Evolutionary conservation across 208 protist genomes (phyloP).

Genomic region (Leishmania major): DNA sequence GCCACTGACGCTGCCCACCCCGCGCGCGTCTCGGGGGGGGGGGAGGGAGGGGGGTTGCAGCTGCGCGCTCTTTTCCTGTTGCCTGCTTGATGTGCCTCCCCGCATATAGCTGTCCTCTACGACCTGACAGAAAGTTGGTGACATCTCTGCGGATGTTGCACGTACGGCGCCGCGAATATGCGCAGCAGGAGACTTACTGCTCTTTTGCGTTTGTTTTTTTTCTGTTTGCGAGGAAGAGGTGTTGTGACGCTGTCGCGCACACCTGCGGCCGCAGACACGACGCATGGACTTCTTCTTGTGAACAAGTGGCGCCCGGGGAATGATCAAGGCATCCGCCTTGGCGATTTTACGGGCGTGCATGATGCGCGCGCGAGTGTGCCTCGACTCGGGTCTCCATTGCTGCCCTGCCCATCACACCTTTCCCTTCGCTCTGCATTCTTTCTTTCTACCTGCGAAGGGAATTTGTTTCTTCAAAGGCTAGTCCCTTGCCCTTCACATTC

Average conservation of each 20-base stretch:
- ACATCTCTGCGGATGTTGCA: not conserved
- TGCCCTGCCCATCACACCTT: not conserved
- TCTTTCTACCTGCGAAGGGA: not conserved
- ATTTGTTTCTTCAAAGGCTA: too few species aligned
- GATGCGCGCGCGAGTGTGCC: not conserved
- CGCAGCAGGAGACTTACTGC: not conserved
- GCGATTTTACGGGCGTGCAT: not conserved
- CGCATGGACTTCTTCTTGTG: not conserved
- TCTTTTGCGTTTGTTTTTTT: not conserved
- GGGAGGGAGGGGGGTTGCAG: not conserved
- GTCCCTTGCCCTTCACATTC: not conserved
- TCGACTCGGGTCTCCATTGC: not conserved
- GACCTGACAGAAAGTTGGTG: not conserved
- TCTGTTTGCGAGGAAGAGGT: not conserved
- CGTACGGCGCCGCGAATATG: not conserved
- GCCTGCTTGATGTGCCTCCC: not conserved
- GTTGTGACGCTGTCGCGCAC: not conserved
- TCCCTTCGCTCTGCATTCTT: not conserved
- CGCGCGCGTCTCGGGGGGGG: too few species aligned
- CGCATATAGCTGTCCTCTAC: not conserved
- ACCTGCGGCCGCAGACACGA: not conserved
- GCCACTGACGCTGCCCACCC: not conserved
- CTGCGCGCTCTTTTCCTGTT: not conserved
- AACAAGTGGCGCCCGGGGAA: not conserved
- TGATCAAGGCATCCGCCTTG: not conserved